Conservation (phyloP, 169 alveolate genomes). For the Plasmodium yoelii region DNA sequence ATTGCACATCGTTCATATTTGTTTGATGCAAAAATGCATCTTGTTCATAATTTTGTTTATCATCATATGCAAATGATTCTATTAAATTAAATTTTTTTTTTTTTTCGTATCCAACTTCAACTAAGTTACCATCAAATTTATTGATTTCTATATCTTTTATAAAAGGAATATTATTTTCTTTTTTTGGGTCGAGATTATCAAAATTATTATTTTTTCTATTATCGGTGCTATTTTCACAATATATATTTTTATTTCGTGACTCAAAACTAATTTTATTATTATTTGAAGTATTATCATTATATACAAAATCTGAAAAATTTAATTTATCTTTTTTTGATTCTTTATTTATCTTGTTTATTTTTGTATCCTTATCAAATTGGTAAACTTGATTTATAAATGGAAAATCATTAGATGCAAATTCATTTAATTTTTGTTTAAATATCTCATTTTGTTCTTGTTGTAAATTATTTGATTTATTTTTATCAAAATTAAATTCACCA, state of each 20-base stretch:
- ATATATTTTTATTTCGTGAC: not conserved
- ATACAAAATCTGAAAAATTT: conserved; percentile 5
- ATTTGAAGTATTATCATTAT: not conserved
- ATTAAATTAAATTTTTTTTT: conserved; percentile 62
- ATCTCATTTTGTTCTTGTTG: not conserved
- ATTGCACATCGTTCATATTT: conserved; percentile 5
- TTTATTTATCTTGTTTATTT: not conserved
- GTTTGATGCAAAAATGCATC: not conserved
- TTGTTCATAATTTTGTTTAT: conserved; percentile 39
- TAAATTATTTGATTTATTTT: not conserved
- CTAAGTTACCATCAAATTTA: not conserved
- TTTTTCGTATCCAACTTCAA: conserved; percentile 26
- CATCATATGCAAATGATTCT: conserved; percentile 56
- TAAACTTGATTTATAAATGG: conserved; percentile 23
- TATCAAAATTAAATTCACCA: not conserved
- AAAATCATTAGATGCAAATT: conserved; percentile 20
- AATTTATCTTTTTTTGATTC: not conserved
- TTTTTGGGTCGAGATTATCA: not conserved
- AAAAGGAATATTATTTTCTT: not conserved
- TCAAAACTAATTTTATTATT: not conserved
- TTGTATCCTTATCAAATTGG: conserved; percentile 4
- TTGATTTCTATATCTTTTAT: not conserved
- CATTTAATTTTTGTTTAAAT: conserved; percentile 8
- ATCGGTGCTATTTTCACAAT: not conserved
- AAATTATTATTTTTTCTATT: not conserved